Base-by-base conservation (phyloP, 148 eudicot genomes). In the Cornus suecica region DNA sequence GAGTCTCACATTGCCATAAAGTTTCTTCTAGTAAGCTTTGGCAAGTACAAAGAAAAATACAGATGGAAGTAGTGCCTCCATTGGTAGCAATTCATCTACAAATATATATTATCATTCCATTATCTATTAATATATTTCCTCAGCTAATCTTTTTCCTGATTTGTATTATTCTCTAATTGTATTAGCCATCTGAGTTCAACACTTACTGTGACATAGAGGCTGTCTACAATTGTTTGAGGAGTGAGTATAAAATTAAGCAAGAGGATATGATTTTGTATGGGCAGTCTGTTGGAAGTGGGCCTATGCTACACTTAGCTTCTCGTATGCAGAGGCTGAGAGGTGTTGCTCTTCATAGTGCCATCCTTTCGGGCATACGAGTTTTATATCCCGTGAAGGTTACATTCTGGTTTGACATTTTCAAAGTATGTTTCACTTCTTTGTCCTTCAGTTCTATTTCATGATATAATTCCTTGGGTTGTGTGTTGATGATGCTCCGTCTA, bases 261-360 rank as follows among this genome's bases (percentile, higher is more conserved):
- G 99, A 95, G 81, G 97, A 95, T 27, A 61, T 95, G 66, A 92
- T 95, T 71, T 82, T 95, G 67, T 95, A 95, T 48, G 97, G 99
- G 20, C 99, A 94, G 79, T 94, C 99, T 24, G 99, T 94, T 76
- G 99, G 99, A 65, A 94, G 99, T 70, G 99, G 97, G 52, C 99
- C 99, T 29, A 95, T 97, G 2, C 74, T 95, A 65, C 97, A 95
- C 80, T 82, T 92, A 75, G 99, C 99, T 65, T 82, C 99, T 69
- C 91, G 91, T 66, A 73, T 86, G 79, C 87, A 77, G 24, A 85
- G 88, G 66, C 79, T 92, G 78, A 88, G 99, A 79, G 97, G 87
- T 2, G 88, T 95, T 84, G 97, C 92, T 85, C 99, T 95, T 80
- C 99, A 95, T 62, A 95, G 97, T 51, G 99, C 99, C 52, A 92